Evolutionary conservation across 1,284 basidiomycete genomes (phyloP), one percentile per base, ranked within the genome.

Genomic region (Paramarasmius palmivorus): DNA sequence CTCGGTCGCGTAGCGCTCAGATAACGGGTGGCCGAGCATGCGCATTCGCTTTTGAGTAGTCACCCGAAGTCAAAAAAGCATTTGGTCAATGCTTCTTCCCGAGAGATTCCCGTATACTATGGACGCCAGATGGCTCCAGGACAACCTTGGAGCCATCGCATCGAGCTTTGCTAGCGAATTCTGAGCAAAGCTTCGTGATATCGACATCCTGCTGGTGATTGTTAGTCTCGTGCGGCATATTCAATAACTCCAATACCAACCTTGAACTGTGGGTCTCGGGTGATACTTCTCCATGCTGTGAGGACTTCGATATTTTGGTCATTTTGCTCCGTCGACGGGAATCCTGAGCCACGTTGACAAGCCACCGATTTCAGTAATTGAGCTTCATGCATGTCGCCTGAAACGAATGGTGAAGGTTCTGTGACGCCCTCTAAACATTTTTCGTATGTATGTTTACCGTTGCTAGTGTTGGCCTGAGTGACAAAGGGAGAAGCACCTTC

Each of bases 81-180:
- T 32, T 6, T 32, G 7, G 44, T 15, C 32, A 46, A 7, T 46
- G 44, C 29, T 46, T 46, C 25, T 29, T 46, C 15, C 25, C 8
- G 20, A 90, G 73, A 50, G 71, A 75, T 65, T 87, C 81, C 56
- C 90, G 72, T 61, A 90, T 83, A 56, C 79, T 75, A 59, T 76
- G 73, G 58, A 90, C 84, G 29, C 84, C 81, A 61, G 79, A 74
- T 14, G 87, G 87, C 63, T 90, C 86, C 48, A 90, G 71, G 19
- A 90, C 88, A 39, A 90, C 86, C 70, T 88, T 89, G 29, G 82
- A 83, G 29, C 90, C 90, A 58, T 92, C 89, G 63, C 90, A 92
- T 49, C 82, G 77, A 45, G 90, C 90, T 71, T 92, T 92, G 63
- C 70, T 78, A 40, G 88, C 81, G 63, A 92, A 90, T 68, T 91